These are phyloP conservation scores for Chaetomium sp. DNA, from an alignment of 2,329 filamentous ascomycete genomes.

Conservation along the genomic window DNA sequence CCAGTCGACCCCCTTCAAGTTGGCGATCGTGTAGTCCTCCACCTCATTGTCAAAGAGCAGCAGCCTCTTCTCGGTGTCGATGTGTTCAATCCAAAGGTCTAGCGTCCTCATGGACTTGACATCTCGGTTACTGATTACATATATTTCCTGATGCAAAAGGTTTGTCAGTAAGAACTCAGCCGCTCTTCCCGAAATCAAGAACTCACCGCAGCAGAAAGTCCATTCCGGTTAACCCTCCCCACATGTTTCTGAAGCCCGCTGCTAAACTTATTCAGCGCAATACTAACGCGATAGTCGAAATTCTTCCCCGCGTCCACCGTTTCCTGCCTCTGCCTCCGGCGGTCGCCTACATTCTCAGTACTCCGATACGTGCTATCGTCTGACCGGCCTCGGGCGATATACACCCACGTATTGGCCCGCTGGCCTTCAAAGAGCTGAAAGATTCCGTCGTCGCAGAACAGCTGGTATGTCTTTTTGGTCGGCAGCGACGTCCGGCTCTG, in stretches of 20 bases:
- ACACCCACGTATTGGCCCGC: conserved; percentile 34
- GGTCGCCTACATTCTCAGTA: conserved; percentile 27
- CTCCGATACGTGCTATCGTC: conserved; percentile 30
- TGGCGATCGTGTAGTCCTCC: conserved; percentile 29
- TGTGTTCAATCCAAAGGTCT: conserved; percentile 35
- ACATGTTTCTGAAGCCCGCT: conserved; percentile 31
- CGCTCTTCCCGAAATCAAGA: background rate
- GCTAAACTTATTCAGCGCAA: conserved; percentile 35
- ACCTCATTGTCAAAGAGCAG: conserved; percentile 32
- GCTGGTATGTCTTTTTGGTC: conserved; percentile 32
- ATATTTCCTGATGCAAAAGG: conserved; percentile 30
- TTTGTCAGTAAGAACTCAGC: background rate
- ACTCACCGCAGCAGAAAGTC: conserved; percentile 33
- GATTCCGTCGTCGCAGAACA: conserved; percentile 31
- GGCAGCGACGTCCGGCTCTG: conserved; percentile 30
- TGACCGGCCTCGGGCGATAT: conserved; percentile 25
- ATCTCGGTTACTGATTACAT: conserved; percentile 38
- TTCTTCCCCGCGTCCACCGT: conserved; percentile 15
- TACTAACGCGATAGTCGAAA: conserved; percentile 23
- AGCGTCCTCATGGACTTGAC: conserved; percentile 30
- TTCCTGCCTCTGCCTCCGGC: conserved; percentile 19
- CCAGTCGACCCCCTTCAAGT: conserved; percentile 22
- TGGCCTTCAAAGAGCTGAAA: conserved; percentile 35
- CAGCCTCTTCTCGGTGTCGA: conserved; percentile 33
- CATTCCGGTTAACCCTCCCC: conserved; percentile 31